Evolutionary conservation across 371 early-diverging fungal species (phyloP).

Genomic region (Syncephalastrum contaminatum): DNA sequence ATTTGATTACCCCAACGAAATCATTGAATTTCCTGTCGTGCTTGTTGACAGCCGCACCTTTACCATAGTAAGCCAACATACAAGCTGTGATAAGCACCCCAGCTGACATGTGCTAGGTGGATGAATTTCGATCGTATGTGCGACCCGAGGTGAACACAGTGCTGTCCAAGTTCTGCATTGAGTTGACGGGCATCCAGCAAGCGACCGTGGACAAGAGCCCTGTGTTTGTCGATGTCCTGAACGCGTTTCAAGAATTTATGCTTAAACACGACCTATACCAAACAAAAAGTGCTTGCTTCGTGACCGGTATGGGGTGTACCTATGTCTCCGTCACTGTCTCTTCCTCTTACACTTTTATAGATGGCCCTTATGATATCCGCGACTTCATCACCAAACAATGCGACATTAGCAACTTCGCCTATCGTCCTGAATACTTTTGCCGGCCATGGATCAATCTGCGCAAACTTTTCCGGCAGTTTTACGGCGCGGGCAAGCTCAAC

Average conservation of each 20-base stretch:
- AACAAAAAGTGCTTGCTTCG: conserved; percentile 37
- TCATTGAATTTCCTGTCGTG: conserved; percentile 85
- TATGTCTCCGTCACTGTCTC: conserved; percentile 7
- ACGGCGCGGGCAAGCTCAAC: conserved; percentile 37
- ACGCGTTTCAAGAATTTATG: conserved; percentile 43
- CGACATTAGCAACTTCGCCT: conserved; percentile 39
- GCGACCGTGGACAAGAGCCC: conserved; percentile 64
- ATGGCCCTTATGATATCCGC: conserved; percentile 84
- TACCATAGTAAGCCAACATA: conserved; percentile 44
- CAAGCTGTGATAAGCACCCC: background rate
- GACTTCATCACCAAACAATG: conserved; percentile 76
- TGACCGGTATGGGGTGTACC: conserved; percentile 28
- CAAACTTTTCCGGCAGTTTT: conserved; percentile 49
- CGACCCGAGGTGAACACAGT: conserved; percentile 65
- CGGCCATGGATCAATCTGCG: conserved; percentile 67
- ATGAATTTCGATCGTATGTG: conserved; percentile 74
- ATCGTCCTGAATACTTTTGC: conserved; percentile 50
- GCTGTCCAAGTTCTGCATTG: conserved; percentile 69
- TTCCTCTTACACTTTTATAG: conserved; percentile 25
- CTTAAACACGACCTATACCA: conserved; percentile 53
- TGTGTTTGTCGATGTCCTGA: conserved; percentile 36
- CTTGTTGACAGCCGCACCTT: conserved; percentile 60
- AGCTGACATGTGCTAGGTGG: conserved; percentile 39
- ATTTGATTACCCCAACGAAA: conserved; percentile 68
- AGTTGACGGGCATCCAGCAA: conserved; percentile 74